These are phyloP conservation scores for Aegilops longissima DNA, from an alignment of 176 grass and related monocot species.

Conservation along the genomic window DNA sequence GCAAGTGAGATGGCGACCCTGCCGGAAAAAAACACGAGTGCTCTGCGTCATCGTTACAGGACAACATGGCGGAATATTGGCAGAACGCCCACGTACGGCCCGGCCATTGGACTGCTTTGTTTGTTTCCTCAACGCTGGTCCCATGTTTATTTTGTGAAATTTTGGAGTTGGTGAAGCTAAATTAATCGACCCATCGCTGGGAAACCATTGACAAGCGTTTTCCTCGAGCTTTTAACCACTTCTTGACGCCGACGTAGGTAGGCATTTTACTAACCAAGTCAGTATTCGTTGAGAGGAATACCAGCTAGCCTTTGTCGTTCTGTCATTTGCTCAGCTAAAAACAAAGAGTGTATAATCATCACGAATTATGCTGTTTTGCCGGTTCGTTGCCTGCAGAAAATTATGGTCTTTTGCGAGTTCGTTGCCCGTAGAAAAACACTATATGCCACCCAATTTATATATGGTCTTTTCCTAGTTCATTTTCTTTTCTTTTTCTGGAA, in stretches of 20 bases:
- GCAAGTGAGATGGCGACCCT: constrained; percentile 13
- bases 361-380: not conserved
- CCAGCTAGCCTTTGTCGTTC: too few relatives aligned
- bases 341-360: too few relatives aligned
- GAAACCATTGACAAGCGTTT: not conserved
- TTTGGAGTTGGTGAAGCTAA: constrained; percentile 12
- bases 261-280: constrained; percentile 3
- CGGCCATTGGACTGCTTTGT: not conserved
- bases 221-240: not conserved
- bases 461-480: too few relatives aligned
- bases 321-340: too few relatives aligned
- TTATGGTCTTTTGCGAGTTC: too few relatives aligned
- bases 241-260: not conserved
- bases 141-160: not conserved
- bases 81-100: constrained; percentile 1
- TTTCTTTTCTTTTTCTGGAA: too few relatives aligned
- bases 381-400: not conserved
- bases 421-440: too few relatives aligned
- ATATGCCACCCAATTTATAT: too few relatives aligned
- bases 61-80: constrained; percentile 18
- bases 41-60: not conserved
- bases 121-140: not conserved
- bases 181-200: not conserved
- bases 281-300: not conserved
- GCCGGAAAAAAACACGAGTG: not conserved